Base-by-base conservation (phyloP, 2,329 filamentous ascomycete genomes). In the Microdochium bolleyi region DNA sequence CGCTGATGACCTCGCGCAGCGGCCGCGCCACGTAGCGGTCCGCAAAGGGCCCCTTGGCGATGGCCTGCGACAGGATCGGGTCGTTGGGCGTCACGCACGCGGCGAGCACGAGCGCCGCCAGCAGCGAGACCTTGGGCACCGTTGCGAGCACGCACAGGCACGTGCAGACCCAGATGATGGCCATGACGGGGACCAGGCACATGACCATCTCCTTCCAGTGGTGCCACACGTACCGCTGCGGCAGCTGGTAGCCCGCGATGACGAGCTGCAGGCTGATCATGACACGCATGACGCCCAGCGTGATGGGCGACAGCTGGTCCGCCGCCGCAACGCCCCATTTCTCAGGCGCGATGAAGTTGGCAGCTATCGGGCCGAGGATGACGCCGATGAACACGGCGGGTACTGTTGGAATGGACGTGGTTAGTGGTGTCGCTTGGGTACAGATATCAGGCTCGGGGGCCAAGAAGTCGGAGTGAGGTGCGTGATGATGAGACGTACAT, bases 261-360 rank as follows among this genome's bases (percentile, higher is more conserved):
- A 84, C 72, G n/a, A 84, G 71, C 57, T 85, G 81, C 2, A 84
- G 72, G 3, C 80, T 79, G 53, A 85, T 83, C 54, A 84, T 79
- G 25, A 85, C 70, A n/a, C 82, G 73, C 55, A 73, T 74, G 8
- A 84, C 59, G 13, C 75, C 76, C 63, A 76, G 65, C 9, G 73
- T 73, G 55, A 75, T 75, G 1, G 62, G 64, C 10, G 70, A 65
- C 9, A 64, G 65, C 14, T 67, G 67, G n/a, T 60, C 63, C 16
- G 57, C 54, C 25, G 60, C 53, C 5, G 66, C 68, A 21, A 64
- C 65, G 2, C 69, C 70, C 70, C 71, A 73, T 65, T 63, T 61
- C 48, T 68, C 63, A 24, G 67, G 67, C 32, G 78, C 70, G 3
- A 84, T 59, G 51, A 84, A 76, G 38, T 73, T 80, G 1, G 78